Conservation (phyloP, 2,329 filamentous ascomycete species). For the Elsinoe perseae region DNA sequence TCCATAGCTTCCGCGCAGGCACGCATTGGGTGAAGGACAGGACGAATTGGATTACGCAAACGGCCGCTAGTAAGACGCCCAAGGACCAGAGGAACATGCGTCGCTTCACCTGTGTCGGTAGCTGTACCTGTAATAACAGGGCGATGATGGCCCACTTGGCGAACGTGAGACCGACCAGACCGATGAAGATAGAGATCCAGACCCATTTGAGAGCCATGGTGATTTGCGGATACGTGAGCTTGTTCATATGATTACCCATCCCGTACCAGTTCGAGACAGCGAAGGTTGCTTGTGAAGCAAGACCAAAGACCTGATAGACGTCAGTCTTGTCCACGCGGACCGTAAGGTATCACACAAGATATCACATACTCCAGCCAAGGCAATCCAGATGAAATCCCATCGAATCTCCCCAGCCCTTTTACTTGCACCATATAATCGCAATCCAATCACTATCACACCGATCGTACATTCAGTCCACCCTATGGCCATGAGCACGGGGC, state of each 20-base stretch:
- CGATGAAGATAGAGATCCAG: conserved; percentile 15
- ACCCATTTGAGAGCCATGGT: conserved; percentile 3
- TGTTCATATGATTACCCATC: conserved; percentile 11
- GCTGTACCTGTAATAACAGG: conserved; percentile 10
- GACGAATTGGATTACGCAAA: conserved; percentile 17
- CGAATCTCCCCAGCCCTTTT: conserved; percentile 10
- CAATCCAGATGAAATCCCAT: conserved; percentile 15
- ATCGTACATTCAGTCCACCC: conserved; percentile 4
- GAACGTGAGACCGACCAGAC: conserved; percentile 7
- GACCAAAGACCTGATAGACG: conserved; percentile 4
- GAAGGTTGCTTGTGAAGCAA: conserved; percentile 11
- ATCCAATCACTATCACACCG: conserved; percentile 7
- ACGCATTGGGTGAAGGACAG: conserved; percentile 11
- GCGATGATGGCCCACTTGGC: conserved; percentile 15
- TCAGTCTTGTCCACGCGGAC: neutral
- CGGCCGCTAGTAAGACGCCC: conserved; percentile 14
- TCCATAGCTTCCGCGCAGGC: conserved; percentile 1
- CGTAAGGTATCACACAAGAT: no score
- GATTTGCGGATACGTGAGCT: conserved; percentile 13
- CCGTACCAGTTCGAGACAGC: conserved; percentile 6
- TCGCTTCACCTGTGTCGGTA: conserved; percentile 15
- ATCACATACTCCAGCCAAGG: conserved; percentile 6
- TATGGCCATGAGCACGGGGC: conserved; percentile 12
- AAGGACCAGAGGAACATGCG: conserved; percentile 17
- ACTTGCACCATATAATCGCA: conserved; percentile 11